Evolutionary conservation across 805 yeast species (phyloP).

Genomic region (Saturnispora besseyi): DNA sequence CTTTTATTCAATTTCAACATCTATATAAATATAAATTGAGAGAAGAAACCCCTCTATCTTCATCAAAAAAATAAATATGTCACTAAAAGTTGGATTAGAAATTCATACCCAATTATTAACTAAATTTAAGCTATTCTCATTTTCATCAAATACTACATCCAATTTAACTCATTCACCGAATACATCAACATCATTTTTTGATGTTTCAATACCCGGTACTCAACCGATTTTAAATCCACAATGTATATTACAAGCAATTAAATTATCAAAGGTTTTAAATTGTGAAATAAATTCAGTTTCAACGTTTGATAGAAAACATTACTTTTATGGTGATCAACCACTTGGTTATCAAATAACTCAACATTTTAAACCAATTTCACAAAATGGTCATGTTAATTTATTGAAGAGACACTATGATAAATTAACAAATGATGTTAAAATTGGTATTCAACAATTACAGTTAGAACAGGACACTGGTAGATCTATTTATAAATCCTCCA

Average conservation of each 20-base stretch:
- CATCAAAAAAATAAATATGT: neutral
- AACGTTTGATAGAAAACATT: conserved; percentile 87
- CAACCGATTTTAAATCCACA: conserved; percentile 76
- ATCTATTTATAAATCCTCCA: conserved; percentile 43
- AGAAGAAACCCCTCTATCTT: neutral
- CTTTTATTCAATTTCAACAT: too few relatives aligned
- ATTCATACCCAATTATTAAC: conserved; percentile 87
- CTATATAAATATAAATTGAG: too few relatives aligned
- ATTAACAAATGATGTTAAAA: conserved; percentile 33
- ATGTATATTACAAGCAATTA: conserved; percentile 60
- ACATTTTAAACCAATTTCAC: conserved; percentile 70
- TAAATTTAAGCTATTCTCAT: conserved; percentile 64
- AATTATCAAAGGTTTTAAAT: conserved; percentile 62
- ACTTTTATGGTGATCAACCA: conserved; percentile 95
- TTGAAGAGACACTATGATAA: conserved; percentile 42
- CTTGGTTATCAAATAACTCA: conserved; percentile 94
- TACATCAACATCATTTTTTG: conserved; percentile 64
- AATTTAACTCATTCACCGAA: conserved; percentile 46
- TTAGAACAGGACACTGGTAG: conserved; percentile 94
- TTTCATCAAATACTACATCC: conserved; percentile 40
- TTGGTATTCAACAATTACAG: conserved; percentile 72
- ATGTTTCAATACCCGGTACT: conserved; percentile 85
- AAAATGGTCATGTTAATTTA: conserved; percentile 50
- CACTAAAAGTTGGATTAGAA: conserved; percentile 73
- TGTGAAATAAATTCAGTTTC: conserved; percentile 48